A percentile compares a stretch with the other conserved stretches of the same genome.
Conservation (phyloP, 768 basidiomycete genomes). For the Rhodotorula diobovata region DNA sequence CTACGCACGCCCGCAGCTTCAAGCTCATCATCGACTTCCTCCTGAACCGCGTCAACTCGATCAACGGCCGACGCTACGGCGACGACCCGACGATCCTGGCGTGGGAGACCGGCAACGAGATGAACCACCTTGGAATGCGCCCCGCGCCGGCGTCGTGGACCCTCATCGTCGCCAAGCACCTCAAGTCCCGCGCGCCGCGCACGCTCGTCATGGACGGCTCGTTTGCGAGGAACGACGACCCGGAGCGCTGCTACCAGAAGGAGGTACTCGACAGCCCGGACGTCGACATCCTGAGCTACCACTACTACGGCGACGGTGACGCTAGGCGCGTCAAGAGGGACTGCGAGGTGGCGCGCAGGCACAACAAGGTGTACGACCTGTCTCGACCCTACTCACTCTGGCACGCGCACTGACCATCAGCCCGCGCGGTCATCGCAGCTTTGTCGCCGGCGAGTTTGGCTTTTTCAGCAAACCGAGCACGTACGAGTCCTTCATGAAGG, state of each 20-base stretch:
- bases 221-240: conserved; percentile 39
- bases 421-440: conserved; percentile 6
- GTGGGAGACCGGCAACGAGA: conserved; percentile 44
- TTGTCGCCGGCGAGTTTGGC: conserved; percentile 43
- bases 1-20: conserved; percentile 3
- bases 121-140: conserved; percentile 35
- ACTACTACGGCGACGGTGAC: conserved; percentile 38
- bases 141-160: conserved; percentile 43
- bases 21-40: conserved; percentile 42
- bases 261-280: conserved; percentile 39
- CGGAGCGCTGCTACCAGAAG: conserved; percentile 31
- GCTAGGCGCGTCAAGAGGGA: conserved; percentile 39
- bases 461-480: conserved; percentile 35
- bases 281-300: conserved; percentile 29
- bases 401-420: too few species aligned
- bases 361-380: conserved; percentile 39
- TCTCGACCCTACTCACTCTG: too few species aligned
- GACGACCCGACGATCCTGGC: conserved; percentile 42
- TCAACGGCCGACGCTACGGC: conserved; percentile 40
- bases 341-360: conserved; percentile 29
- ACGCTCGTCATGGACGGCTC: conserved; percentile 43
- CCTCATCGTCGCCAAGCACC: conserved; percentile 35
- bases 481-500: conserved; percentile 35
- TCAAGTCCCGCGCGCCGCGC: conserved; percentile 40
- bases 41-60: conserved; percentile 41